Evolutionary conservation across 257 asterid genomes (phyloP), one percentile per base, ranked within the genome.

Genomic region (Solanum virginianum): DNA sequence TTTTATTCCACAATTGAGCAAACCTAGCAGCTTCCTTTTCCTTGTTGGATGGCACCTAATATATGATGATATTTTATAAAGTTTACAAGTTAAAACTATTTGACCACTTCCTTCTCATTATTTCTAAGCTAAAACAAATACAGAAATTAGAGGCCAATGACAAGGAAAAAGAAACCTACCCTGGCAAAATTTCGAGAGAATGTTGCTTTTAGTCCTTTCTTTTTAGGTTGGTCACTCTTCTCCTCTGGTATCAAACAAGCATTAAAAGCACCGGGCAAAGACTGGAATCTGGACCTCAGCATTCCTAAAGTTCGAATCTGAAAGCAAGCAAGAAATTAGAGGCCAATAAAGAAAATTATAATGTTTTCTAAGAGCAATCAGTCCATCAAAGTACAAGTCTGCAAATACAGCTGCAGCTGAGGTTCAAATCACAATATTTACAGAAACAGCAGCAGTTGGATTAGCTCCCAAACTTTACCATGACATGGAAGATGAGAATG

Each of bases 1-100:
- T 97, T 92, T 94, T 93, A 91, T 97, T 97, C 99, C 99, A 97
- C 90, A 97, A 85, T 89, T 97, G 99, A 89, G 99, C 98, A 93
- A 97, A 97, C 88, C 98, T 93, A 45, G 99, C 99, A 87, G 98
- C 97, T 88, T 89, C 95, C 88, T 93, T 95, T 88, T 94, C 98
- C 86, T 92, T 91, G 68, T 90, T 93, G 87, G 98, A 94, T 79
- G 94, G 96, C 75, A 93, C 93, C 99, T 97, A 89, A 77, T 84
- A 77, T 4, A 16, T 17, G 17, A 63, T 80, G 72, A 47, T 60
- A 85, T 75, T 47, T 88, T 69, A 83, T 41, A 18, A 69, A 8
- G 51, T 36, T 26, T 56, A 45, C 85, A 29, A 83, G 39, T 83
- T 36, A 57, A 45, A 82, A 53, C 20, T 59, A n/a, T 45, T 63